Conservation (phyloP, 345 rosid species). For the Populus nigra region DNA sequence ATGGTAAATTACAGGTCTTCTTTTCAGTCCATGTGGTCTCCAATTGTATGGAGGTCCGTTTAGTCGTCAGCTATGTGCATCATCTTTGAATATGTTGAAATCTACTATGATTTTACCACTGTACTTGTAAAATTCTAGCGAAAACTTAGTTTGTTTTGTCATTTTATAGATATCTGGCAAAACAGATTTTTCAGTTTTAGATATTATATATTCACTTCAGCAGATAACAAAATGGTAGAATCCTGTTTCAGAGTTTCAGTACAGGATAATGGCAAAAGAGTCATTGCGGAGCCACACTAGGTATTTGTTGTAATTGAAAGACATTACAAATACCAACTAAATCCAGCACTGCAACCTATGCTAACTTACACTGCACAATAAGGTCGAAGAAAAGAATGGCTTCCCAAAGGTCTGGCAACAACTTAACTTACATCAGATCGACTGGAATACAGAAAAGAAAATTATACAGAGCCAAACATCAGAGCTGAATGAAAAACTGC, state of each 20-base stretch:
- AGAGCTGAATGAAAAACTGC: constrained; percentile 1
- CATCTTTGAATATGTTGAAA: not conserved
- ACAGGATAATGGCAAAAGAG: too few species aligned
- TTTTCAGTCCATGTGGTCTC: constrained; percentile 61
- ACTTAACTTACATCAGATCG: constrained; percentile 6
- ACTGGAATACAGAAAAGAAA: too few species aligned
- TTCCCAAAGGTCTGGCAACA: not conserved
- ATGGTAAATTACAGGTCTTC: constrained; percentile 64
- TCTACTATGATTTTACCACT: not conserved
- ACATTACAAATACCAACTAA: not conserved
- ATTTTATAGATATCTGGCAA: too few species aligned
- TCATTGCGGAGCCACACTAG: too few species aligned
- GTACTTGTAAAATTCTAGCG: too few species aligned
- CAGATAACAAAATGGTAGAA: too few species aligned
- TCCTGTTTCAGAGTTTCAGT: too few species aligned
- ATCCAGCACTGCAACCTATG: not conserved
- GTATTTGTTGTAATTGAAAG: not conserved
- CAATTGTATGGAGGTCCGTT: constrained; percentile 33
- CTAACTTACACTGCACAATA: not conserved
- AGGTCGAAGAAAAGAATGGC: not conserved
- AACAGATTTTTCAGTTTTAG: too few species aligned
- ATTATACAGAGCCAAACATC: not conserved
- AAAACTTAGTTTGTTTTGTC: too few species aligned
- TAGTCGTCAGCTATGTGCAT: not conserved
- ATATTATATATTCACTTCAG: too few species aligned